Base-by-base conservation (phyloP, 192 early-diverging fungal species). In the Mortierella alpina region DNA sequence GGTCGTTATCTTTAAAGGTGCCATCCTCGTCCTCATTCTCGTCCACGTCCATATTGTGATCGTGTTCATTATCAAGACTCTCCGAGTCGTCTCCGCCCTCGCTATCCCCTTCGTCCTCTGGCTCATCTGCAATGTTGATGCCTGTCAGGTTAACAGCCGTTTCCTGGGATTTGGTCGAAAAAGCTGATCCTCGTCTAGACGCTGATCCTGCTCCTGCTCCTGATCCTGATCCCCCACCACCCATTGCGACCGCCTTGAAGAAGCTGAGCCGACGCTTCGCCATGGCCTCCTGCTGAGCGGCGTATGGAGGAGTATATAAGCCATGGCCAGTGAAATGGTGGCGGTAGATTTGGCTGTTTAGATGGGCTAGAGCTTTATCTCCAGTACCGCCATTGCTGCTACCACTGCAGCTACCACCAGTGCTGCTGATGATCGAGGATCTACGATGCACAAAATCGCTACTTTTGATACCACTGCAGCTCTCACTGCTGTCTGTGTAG, bases 101-200 rank as follows among this genome's bases (percentile, higher is more conserved):
- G 13, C 59, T 56, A 7, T 12, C 49, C 7, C 54, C 59, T 5
- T 61, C 69, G 17, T 60, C 47, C 14, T 71, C 68, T 15, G 54
- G 50, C 51, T 57, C 47, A 6, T 72, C 70, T 3, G 59, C 65
- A 22, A 52, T 54, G 20, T 72, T 80, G 59, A 80, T 80, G 12
- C 55, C 77, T 22, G 70, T 80, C 39, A 72, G 42, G 7, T 72
- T 80, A 22, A 80, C 76, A 17, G 76, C 76, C 7, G 77, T 72
- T 22, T 72, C 70, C 42, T 76, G 74, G 8, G 74, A 76, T 20
- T 76, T 76, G 23, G 77, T 80, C 17, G 77, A 80, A 49, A 80
- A 80, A 6, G 66, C 70, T 2, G 77, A 80, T 18, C 66, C 77
- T 17, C 77, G 77, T 22, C 77, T 22, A 6, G 76, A 71, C 12